Evolutionary conservation across 2,329 filamentous ascomycete genomes (phyloP).

Genomic region (Corniculantispora saksenae): DNA sequence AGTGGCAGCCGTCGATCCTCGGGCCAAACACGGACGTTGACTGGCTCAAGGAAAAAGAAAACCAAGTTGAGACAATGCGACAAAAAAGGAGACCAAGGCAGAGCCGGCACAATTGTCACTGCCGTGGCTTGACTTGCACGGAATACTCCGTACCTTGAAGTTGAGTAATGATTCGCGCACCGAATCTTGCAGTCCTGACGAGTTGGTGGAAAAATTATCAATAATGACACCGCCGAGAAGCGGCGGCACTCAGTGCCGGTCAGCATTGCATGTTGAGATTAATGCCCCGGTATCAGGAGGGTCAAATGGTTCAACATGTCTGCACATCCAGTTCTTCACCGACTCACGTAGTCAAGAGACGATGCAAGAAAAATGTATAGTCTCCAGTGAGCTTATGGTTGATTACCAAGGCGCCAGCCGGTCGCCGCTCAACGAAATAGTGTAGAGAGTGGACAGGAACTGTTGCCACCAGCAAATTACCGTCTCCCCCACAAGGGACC

Average conservation of each 20-base stretch:
- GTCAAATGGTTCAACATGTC: background rate
- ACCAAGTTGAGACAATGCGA: background rate
- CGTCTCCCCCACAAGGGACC: conserved; percentile 1
- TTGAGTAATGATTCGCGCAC: too few relatives aligned
- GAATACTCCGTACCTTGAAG: background rate
- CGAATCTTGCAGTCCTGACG: too few relatives aligned
- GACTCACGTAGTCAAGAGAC: background rate
- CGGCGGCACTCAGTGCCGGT: background rate
- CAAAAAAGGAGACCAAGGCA: background rate
- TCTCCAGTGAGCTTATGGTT: background rate
- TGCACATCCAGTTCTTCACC: background rate
- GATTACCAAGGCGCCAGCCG: conserved; percentile 1
- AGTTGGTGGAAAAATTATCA: too few relatives aligned
- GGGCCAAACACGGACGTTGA: background rate
- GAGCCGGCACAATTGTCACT: background rate
- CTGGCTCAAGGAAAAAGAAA: too few relatives aligned
- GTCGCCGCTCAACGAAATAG: background rate
- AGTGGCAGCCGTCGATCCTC: background rate
- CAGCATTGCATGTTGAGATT: background rate
- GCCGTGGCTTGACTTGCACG: background rate
- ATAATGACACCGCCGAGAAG: too few relatives aligned
- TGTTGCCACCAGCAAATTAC: background rate
- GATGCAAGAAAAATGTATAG: background rate
- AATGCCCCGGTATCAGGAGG: background rate
- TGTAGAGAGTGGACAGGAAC: background rate